Conservation (phyloP, 352 stramenopile species). For the Phytopythium cucurbitacearum region DNA sequence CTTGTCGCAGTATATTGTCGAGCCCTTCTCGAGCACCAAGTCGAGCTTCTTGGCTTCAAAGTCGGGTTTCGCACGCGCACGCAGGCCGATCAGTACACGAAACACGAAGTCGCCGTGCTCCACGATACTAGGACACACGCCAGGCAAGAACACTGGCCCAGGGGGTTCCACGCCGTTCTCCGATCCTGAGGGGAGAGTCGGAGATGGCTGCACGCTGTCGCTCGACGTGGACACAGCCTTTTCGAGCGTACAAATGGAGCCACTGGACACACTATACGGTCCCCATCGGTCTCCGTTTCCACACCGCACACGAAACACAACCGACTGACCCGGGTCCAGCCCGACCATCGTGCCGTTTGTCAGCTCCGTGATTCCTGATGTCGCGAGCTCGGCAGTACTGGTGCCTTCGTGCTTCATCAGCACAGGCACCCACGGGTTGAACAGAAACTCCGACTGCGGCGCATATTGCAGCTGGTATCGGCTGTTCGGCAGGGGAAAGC, state of each 20-base stretch:
- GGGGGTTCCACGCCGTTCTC: constrained; percentile 1
- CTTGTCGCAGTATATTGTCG: constrained; percentile 45
- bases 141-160: constrained; percentile 44
- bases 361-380: constrained; percentile 35
- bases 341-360: constrained; percentile 67
- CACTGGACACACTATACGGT: constrained; percentile 60
- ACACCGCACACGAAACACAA: constrained; percentile 67
- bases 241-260: constrained; percentile 49
- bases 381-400: constrained; percentile 26
- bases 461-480: constrained; percentile 67
- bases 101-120: constrained; percentile 68
- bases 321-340: constrained; percentile 40
- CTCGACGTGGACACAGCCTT: constrained; percentile 8
- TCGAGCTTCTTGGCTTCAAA: constrained; percentile 53
- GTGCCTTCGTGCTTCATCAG: constrained; percentile 44
- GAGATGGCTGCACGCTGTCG: constrained; percentile 10
- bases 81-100: constrained; percentile 43
- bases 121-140: constrained; percentile 54
- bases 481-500: constrained; percentile 23
- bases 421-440: constrained; percentile 49
- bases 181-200: neutral
- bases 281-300: constrained; percentile 53
- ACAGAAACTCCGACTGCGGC: constrained; percentile 51
- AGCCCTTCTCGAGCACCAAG: constrained; percentile 44
- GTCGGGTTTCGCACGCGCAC: constrained; percentile 37